Evolutionary conservation across 306 rosid genomes (phyloP).

Genomic region (Castanopsis chinensis): DNA sequence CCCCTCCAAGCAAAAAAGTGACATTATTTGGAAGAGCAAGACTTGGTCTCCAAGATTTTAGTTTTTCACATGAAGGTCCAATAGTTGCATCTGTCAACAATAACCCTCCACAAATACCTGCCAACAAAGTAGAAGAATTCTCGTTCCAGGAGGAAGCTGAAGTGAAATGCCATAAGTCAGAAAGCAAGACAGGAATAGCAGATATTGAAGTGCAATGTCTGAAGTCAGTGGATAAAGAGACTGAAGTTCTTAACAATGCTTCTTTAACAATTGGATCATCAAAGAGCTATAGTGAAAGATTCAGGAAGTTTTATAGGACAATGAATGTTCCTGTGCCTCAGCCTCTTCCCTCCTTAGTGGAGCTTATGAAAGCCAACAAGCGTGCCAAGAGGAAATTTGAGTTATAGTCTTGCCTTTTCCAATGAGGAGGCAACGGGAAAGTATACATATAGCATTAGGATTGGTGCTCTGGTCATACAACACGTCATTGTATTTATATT

Average conservation of each 20-base stretch:
- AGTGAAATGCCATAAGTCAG: conserved; percentile 28
- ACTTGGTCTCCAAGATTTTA: conserved; percentile 39
- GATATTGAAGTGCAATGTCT: conserved; percentile 12
- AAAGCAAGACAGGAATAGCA: conserved; percentile 9
- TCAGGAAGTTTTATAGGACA: conserved; percentile 60
- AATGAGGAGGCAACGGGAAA: neutral
- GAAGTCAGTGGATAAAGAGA: conserved; percentile 33
- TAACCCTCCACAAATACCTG: conserved; percentile 30
- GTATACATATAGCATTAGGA: conserved; percentile 11
- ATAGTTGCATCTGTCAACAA: conserved; percentile 16
- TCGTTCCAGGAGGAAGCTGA: conserved; percentile 27
- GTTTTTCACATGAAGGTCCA: conserved; percentile 30
- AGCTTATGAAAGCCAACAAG: conserved; percentile 56
- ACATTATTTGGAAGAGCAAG: conserved; percentile 86
- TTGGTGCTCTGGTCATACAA: neutral
- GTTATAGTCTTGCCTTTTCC: conserved; percentile 1
- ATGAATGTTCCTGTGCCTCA: conserved; percentile 68
- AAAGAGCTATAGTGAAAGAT: conserved; percentile 41
- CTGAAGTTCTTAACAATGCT: conserved; percentile 22
- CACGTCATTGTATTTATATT: neutral
- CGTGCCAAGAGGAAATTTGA: conserved; percentile 48
- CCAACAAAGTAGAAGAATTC: conserved; percentile 20
- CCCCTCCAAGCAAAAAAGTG: conserved; percentile 38
- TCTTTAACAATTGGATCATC: conserved; percentile 45
- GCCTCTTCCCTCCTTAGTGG: conserved; percentile 73